phyloP scores from a whole-genome alignment of 352 stramenopile species.

The Thraustochytrium striatum region DNA sequence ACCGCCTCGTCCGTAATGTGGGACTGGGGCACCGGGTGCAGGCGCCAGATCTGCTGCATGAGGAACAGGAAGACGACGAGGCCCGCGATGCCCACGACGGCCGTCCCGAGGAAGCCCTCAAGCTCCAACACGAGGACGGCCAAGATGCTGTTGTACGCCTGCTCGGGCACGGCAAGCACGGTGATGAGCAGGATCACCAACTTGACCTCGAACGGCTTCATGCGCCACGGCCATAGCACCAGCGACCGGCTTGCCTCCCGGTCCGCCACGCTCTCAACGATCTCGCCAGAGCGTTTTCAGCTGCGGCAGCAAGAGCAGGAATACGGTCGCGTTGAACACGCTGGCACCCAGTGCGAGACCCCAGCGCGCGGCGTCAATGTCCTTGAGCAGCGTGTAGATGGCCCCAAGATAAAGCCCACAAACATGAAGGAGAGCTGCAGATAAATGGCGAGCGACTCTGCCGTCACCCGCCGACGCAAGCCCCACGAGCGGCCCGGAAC shows the following conservation, averaged over 20 bases:
- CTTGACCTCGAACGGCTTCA: neutral
- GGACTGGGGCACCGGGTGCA: neutral
- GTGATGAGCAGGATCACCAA: neutral
- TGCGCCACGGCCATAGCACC: slow-evolving; percentile 5
- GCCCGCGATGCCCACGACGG: neutral
- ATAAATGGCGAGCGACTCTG: slow-evolving; percentile 17
- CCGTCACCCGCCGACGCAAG: neutral
- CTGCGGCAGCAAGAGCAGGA: neutral
- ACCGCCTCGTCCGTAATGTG: neutral
- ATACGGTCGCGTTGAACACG: neutral
- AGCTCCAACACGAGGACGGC: slow-evolving; percentile 7
- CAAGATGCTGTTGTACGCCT: slow-evolving; percentile 1
- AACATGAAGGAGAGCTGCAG: slow-evolving; percentile 11
- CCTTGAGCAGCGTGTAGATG: neutral
- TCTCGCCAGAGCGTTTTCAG: neutral
- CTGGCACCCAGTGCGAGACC: neutral
- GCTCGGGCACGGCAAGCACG: neutral
- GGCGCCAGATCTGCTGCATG: neutral
- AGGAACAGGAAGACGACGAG: slow-evolving; percentile 7
- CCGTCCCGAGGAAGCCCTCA: neutral
- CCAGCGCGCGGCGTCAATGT: slow-evolving; percentile 7
- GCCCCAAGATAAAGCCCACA: slow-evolving; percentile 4
- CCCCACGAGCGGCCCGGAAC: neutral
- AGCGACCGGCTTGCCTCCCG: slow-evolving; percentile 13
- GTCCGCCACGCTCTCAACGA: neutral